Evolutionary conservation across 257 asterid species (phyloP), one percentile per base, ranked within the genome.

Genomic region (Nyctanthes arbortristis): DNA sequence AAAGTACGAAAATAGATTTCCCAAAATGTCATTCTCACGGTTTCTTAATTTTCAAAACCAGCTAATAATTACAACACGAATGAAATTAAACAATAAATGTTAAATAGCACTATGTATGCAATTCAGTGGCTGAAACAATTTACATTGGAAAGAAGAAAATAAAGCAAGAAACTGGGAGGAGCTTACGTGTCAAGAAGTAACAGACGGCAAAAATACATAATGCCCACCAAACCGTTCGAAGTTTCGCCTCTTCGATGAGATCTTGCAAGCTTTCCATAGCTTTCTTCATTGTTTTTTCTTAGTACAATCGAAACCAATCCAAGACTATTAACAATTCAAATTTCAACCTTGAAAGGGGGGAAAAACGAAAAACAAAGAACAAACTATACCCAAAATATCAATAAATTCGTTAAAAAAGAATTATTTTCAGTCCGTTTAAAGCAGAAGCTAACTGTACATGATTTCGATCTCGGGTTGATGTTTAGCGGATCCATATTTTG

Each of bases 231-330:
- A 92, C 85, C 58, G 95, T 81, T 63, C 98, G 96, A 77, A 88
- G 77, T 89, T 89, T 92, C n/a, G 95, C 96, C 78, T 92, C 96
- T 78, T 87, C 87, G 81, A 92, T 92, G 72, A 92, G 96, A 83
- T 85, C 96, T 32, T 83, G 89, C 63, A 92, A 5, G 61, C 84
- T 86, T 67, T 79, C 91, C 89, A 82, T 84, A 14, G 81, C 55
- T 78, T 73, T 86, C 94, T 73, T 80, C 88, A 77, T 83, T 36
- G 11, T 33, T 27, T 7, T 31, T 25, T 37, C 30, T 12, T 39
- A 30, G 33, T 28, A 45, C 10, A 63, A 14, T 32, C 31, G 35
- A 43, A 63, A 56, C n/a, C 36, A 28, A 28, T 56, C 66, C 64
- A 35, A 57, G 28, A 64, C 22, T 18, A 30, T 62, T 22, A 45